phyloP scores from a whole-genome alignment of 371 early-diverging fungal genomes.

The Mucor racemosus region DNA sequence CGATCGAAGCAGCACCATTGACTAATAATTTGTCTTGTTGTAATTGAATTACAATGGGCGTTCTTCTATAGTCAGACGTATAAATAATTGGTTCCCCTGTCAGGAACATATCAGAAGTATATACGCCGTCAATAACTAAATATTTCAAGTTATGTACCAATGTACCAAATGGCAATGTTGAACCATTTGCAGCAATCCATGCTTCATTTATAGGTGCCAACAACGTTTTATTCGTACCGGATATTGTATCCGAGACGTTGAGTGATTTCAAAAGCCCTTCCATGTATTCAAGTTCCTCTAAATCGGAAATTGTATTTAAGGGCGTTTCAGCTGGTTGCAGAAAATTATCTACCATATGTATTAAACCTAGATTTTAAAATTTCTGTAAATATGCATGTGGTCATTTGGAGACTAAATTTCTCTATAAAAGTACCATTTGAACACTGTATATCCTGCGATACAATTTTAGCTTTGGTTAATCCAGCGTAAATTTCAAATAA shows the following conservation, averaged over 20 bases:
- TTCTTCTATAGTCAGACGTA: not conserved
- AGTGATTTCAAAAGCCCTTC: slow-evolving; percentile 29
- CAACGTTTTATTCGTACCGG: slow-evolving; percentile 23
- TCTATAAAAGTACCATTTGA: slow-evolving; percentile 14
- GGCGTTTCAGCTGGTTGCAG: slow-evolving; percentile 26
- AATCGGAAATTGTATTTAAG: slow-evolving; percentile 22
- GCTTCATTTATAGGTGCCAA: slow-evolving; percentile 26
- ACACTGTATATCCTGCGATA: not conserved
- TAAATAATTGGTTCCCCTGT: not conserved
- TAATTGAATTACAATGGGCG: not conserved
- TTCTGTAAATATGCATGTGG: slow-evolving; percentile 9
- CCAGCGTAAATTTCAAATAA: slow-evolving; percentile 6
- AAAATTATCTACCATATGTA: slow-evolving; percentile 25
- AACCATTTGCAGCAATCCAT: slow-evolving; percentile 10
- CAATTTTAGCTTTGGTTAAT: not conserved
- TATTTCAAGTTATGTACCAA: slow-evolving; percentile 22
- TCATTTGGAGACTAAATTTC: not conserved
- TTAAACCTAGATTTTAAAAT: slow-evolving; percentile 22
- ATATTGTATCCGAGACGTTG: slow-evolving; percentile 25
- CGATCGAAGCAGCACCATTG: slow-evolving; percentile 10
- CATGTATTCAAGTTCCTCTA: slow-evolving; percentile 20
- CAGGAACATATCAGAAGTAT: not conserved
- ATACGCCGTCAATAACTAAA: slow-evolving; percentile 11
- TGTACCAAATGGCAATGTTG: slow-evolving; percentile 21
- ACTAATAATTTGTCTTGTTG: not conserved